These are phyloP conservation scores for Phialophora macrospora DNA, from an alignment of 2,329 filamentous ascomycete species.

Conservation along the genomic window DNA sequence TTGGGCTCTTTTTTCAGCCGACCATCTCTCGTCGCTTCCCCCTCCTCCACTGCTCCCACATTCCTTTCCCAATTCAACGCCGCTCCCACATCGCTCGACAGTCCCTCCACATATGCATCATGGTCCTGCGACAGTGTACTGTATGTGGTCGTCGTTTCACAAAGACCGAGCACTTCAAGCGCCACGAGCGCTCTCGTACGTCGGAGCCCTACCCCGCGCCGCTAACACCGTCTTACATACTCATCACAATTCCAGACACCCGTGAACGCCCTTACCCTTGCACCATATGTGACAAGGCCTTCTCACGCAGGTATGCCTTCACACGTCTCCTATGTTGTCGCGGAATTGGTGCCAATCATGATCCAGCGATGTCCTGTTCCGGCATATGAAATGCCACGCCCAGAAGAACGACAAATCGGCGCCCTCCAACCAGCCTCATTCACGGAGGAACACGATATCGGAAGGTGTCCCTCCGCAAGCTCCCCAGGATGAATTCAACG, in stretches of 20 bases:
- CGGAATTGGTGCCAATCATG: slow-evolving; percentile 32
- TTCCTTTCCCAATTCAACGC: slow-evolving; percentile 23
- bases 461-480: slow-evolving; percentile 35
- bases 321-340: neutral
- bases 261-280: slow-evolving; percentile 61
- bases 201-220: slow-evolving; percentile 30
- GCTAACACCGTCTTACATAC: slow-evolving; percentile 36
- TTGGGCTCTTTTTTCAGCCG: slow-evolving; percentile 2
- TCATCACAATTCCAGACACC: slow-evolving; percentile 50
- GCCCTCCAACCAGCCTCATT: slow-evolving; percentile 39
- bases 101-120: slow-evolving; percentile 35
- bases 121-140: slow-evolving; percentile 52
- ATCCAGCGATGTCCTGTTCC: slow-evolving; percentile 55
- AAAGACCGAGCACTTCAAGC: slow-evolving; percentile 61
- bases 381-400: slow-evolving; percentile 58
- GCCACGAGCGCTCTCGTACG: slow-evolving; percentile 61
- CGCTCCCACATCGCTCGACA: slow-evolving; percentile 10
- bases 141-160: slow-evolving; percentile 61
- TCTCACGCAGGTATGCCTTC: slow-evolving; percentile 56
- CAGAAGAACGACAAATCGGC: slow-evolving; percentile 47
- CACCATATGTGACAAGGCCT: slow-evolving; percentile 59
- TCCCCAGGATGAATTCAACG: slow-evolving; percentile 39
- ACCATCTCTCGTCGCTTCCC: neutral
- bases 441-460: slow-evolving; percentile 41
- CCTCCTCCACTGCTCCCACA: slow-evolving; percentile 33